These are phyloP conservation scores for Fusarium luffae DNA, from an alignment of 2,329 filamentous ascomycete species.

Conservation along the genomic window DNA sequence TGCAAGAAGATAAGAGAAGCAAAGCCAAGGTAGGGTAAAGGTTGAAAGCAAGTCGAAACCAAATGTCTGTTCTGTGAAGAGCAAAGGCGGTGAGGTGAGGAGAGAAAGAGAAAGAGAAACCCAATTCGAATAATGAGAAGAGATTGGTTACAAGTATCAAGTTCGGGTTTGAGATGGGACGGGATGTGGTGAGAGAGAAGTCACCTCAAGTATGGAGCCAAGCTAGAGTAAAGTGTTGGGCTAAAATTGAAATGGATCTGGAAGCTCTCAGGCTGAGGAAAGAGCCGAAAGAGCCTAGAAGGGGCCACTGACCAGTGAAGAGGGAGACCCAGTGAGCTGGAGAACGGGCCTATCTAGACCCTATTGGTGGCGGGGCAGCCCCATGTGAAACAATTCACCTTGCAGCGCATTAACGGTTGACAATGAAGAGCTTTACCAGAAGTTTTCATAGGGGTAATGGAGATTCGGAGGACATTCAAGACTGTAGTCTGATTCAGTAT, in stretches of 20 bases:
- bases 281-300: constrained; percentile 24
- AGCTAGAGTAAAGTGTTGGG: constrained; percentile 32
- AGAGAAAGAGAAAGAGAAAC: constrained; percentile 1
- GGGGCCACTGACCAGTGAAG: not conserved
- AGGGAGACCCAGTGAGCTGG: constrained; percentile 20
- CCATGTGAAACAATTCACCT: constrained; percentile 31
- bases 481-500: not conserved
- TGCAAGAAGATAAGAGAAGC: constrained; percentile 7
- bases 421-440: not conserved
- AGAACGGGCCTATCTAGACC: constrained; percentile 16
- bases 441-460: not conserved
- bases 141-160: constrained; percentile 30
- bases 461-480: not conserved
- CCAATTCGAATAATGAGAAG: constrained; percentile 1
- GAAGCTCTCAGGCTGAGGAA: constrained; percentile 38
- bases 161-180: constrained; percentile 22
- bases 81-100: constrained; percentile 22
- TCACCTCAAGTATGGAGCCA: not conserved
- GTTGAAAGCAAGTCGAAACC: not conserved
- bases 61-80: not conserved
- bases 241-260: constrained; percentile 43
- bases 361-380: constrained; percentile 28
- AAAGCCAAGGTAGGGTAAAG: not conserved
- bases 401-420: constrained; percentile 14
- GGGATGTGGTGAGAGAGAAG: constrained; percentile 24